These are phyloP conservation scores for Cutaneotrichosporon cutaneum DNA, from an alignment of 1,284 basidiomycete genomes.

Conservation along the genomic window DNA sequence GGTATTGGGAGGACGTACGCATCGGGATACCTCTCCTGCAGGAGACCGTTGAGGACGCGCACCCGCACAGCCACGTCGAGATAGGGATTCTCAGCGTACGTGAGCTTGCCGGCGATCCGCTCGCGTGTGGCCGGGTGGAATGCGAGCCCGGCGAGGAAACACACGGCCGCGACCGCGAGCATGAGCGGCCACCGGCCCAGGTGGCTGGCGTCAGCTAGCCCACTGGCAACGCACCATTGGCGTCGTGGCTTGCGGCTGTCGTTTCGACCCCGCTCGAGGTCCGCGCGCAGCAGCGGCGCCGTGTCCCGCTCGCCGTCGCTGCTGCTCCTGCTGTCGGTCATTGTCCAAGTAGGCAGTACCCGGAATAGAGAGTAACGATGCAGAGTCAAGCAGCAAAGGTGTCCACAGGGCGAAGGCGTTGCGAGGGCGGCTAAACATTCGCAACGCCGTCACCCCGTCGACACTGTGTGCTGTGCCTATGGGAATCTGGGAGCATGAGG, in stretches of 20 bases:
- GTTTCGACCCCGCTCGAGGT: neutral
- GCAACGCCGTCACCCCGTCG: no score
- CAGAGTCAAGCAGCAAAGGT: no score
- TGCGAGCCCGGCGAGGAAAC: neutral
- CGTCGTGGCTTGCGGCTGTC: neutral
- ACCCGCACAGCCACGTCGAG: neutral
- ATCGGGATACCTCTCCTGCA: slow-evolving; percentile 17
- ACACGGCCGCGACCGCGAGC: neutral
- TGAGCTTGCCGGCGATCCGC: neutral
- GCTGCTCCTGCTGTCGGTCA: neutral
- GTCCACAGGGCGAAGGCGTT: no score
- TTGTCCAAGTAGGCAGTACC: no score
- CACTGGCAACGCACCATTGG: neutral
- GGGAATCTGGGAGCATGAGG: no score
- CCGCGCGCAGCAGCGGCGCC: neutral
- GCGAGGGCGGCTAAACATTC: no score
- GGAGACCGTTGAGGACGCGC: slow-evolving; percentile 16
- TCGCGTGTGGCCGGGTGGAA: neutral
- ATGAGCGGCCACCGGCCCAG: neutral
- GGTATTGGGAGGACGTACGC: slow-evolving; percentile 5
- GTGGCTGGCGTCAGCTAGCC: neutral
- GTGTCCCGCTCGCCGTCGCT: neutral
- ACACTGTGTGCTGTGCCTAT: no score
- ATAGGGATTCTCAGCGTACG: neutral
- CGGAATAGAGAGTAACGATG: no score